These are phyloP conservation scores for Tolypocladium capitatum DNA, from an alignment of 2,329 filamentous ascomycete genomes.

Conservation along the genomic window DNA sequence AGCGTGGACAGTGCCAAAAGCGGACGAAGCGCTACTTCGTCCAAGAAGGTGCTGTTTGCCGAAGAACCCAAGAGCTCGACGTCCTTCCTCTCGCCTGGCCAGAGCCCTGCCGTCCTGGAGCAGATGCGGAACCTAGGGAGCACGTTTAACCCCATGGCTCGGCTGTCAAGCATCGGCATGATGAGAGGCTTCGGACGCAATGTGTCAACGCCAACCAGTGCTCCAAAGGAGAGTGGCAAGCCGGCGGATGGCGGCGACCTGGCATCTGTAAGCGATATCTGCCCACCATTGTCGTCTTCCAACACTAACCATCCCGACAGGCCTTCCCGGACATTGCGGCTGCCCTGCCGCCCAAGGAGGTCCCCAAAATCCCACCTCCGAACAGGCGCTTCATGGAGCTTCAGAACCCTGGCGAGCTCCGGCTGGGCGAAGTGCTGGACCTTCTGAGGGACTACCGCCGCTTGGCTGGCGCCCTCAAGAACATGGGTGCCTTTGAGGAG, in stretches of 20 bases:
- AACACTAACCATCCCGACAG: conserved; percentile 19
- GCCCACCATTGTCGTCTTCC: not conserved
- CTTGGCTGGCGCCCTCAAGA: conserved; percentile 50
- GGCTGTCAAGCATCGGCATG: conserved; percentile 59
- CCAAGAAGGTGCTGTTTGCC: conserved; percentile 41
- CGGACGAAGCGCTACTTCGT: conserved; percentile 46
- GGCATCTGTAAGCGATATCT: conserved; percentile 33
- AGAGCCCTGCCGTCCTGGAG: conserved; percentile 53
- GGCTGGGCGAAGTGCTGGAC: conserved; percentile 58
- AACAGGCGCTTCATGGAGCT: conserved; percentile 62
- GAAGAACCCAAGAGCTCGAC: conserved; percentile 20
- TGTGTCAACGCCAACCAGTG: conserved; percentile 21
- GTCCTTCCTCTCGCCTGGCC: conserved; percentile 7
- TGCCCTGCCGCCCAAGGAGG: conserved; percentile 39
- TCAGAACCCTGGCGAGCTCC: conserved; percentile 56
- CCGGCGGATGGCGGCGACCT: conserved; percentile 40
- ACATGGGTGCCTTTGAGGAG: conserved; percentile 45
- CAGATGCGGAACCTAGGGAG: conserved; percentile 71
- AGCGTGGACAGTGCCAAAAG: conserved; percentile 64
- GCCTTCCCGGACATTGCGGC: conserved; percentile 48
- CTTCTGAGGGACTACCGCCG: conserved; percentile 63
- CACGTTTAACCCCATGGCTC: conserved; percentile 69
- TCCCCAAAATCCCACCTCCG: conserved; percentile 47
- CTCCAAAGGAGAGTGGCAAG: conserved; percentile 24
- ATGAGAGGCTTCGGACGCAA: conserved; percentile 62